Evolutionary conservation across 257 asterid species (phyloP), one percentile per base, ranked within the genome.

Genomic region (Penstemon davidsonii): DNA sequence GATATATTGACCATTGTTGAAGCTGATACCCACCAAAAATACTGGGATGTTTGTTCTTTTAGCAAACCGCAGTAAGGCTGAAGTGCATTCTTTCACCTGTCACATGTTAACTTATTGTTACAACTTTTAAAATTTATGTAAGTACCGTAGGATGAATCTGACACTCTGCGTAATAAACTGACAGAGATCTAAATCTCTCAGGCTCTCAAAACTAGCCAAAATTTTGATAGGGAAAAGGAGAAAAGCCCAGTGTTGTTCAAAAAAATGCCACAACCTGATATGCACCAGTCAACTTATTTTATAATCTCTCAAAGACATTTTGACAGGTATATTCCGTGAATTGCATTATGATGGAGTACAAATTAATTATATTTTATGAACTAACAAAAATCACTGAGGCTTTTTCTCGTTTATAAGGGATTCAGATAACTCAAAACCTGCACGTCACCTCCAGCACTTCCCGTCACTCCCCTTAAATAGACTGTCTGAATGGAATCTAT

Each of bases 401-500:
- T 11, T 45, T 55, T 39, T 39, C 38, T 6, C 40, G 71, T 69
- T 40, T 33, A 69, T 50, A 65, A 65, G 76, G 62, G 40, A 60
- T 41, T 59, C 41, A 74, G 72, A 76, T 68, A 68, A 18, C 61
- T 50, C 50, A 56, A 55, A 83, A 93, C 97, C 99, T 94, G 97
- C 11, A 36, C 9, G 64, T 64, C 69, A 54, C 95, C 88, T 78
- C 97, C 97, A 66, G 92, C 92, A 77, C 89, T 87, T 79, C 97
- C 97, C 66, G 90, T 57, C 71, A 84, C 92, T 73, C 92, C 96
- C 62, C 62, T 77, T 65, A 87, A 77, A 83, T 85, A 91, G 65
- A 88, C 96, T 44, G 99, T 94, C 84, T 94, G 97, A 80, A 94
- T 94, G 72, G 99, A 94, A 81, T 94, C 99, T 73, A 88, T 70